Conservation (phyloP, 208 protist genomes). For the Leishmania amazonensis region DNA sequence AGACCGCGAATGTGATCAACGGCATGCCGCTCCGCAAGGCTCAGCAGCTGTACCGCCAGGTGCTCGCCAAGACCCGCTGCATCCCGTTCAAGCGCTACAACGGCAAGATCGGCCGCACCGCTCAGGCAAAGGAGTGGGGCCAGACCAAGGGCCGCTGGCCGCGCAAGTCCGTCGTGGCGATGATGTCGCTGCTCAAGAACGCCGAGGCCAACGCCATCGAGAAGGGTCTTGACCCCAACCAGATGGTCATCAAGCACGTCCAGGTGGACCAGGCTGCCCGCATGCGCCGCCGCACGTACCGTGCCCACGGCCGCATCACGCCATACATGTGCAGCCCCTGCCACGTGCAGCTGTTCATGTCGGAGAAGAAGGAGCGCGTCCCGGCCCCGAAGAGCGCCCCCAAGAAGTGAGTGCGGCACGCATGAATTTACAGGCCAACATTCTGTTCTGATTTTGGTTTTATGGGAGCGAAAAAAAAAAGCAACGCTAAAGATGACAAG, state of each 20-base stretch:
- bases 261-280: constrained; percentile 91
- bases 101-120: constrained; percentile 92
- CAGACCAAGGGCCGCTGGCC: constrained; percentile 95
- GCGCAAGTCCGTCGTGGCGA: constrained; percentile 92
- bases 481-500: not conserved
- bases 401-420: constrained; percentile 66
- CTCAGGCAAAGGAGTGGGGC: constrained; percentile 93
- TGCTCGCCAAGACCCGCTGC: constrained; percentile 94
- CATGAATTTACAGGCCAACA: constrained; percentile 4
- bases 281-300: constrained; percentile 94
- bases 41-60: constrained; percentile 93
- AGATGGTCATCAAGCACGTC: constrained; percentile 94
- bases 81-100: constrained; percentile 96
- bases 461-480: constrained; percentile 6
- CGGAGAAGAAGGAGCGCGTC: constrained; percentile 83
- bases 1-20: constrained; percentile 93
- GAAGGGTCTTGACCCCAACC: constrained; percentile 92
- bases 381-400: constrained; percentile 78
- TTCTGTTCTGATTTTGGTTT: constrained; percentile 41
- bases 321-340: constrained; percentile 94
- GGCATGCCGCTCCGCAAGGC: constrained; percentile 94
- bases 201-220: constrained; percentile 91
- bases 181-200: constrained; percentile 94
- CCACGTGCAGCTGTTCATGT: constrained; percentile 92
- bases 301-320: constrained; percentile 95